Conservation (phyloP, 2,329 filamentous ascomycete genomes). For the Fusarium concolor region DNA sequence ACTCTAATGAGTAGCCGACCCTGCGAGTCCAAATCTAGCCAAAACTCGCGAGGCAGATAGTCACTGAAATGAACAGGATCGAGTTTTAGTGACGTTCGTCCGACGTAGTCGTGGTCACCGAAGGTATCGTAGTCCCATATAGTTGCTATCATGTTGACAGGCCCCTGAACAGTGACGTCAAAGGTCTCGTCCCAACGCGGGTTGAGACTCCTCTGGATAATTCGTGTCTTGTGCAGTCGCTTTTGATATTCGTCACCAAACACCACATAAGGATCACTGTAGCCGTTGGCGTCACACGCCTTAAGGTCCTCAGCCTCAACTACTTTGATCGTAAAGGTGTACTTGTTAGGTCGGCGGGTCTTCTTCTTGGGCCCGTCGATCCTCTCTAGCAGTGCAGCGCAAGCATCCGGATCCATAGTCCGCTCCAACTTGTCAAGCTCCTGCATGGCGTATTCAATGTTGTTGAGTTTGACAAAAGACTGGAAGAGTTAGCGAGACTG, state of each 20-base stretch:
- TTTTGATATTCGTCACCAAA: conserved; percentile 98
- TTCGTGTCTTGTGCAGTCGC: conserved; percentile 91
- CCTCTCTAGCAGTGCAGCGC: conserved; percentile 82
- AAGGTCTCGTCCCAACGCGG: conserved; percentile 98
- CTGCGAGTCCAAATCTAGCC: conserved; percentile 97
- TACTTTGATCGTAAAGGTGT: conserved; percentile 98
- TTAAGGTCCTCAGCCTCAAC: conserved; percentile 98
- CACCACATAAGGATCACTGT: conserved; percentile 96
- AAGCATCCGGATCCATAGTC: conserved; percentile 90
- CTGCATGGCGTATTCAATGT: conserved; percentile 93
- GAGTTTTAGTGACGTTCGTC: conserved; percentile 96
- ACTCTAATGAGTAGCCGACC: conserved; percentile 89
- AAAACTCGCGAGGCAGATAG: conserved; percentile 95
- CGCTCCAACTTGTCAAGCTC: conserved; percentile 91
- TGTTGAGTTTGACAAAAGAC: conserved; percentile 98
- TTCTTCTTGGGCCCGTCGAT: conserved; percentile 76
- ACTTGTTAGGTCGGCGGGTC: conserved; percentile 79
- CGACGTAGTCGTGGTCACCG: conserved; percentile 97
- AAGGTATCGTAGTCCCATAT: conserved; percentile 99
- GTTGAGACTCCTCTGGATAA: conserved; percentile 90
- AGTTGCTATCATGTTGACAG: conserved; percentile 94
- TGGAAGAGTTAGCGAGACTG: conserved; percentile 55
- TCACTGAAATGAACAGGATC: conserved; percentile 98
- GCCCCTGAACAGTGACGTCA: conserved; percentile 91
- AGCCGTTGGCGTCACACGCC: conserved; percentile 94